Percentiles rank a stretch among this genome's conserved stretches.
Conservation (phyloP, 2,329 filamentous ascomycete species). For the Grosmannia penicillata region DNA sequence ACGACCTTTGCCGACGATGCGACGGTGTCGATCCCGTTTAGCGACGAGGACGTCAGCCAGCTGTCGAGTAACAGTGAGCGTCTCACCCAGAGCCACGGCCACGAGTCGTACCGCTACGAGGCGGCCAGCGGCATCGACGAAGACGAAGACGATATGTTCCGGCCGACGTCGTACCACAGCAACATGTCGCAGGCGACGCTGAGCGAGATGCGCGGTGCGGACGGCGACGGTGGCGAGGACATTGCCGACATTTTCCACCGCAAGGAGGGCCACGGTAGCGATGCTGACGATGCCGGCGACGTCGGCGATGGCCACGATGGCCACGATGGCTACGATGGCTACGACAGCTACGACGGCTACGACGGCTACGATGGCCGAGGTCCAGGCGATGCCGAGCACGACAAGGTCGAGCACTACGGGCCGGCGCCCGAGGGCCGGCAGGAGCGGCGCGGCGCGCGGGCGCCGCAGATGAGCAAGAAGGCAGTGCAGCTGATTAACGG, state of each 20-base stretch:
- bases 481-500: constrained; percentile 95
- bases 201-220: constrained; percentile 24
- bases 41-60: constrained; percentile 39
- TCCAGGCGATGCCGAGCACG: not conserved
- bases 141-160: constrained; percentile 63
- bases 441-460: constrained; percentile 70
- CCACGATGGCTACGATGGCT: not conserved
- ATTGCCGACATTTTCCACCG: constrained; percentile 10
- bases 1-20: constrained; percentile 50
- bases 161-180: constrained; percentile 29
- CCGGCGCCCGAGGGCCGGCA: constrained; percentile 79
- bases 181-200: constrained; percentile 38
- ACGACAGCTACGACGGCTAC: not conserved
- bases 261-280: not conserved
- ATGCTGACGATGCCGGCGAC: not conserved
- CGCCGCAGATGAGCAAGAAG: constrained; percentile 79
- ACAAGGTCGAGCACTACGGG: constrained; percentile 69
- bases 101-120: constrained; percentile 1
- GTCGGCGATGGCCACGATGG: not conserved
- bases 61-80: constrained; percentile 51
- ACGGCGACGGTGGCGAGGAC: constrained; percentile 13
- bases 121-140: constrained; percentile 17
- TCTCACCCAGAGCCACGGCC: too few relatives aligned
- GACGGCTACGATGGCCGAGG: not conserved
- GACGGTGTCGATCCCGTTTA: constrained; percentile 57